A percentile compares a stretch with the other conserved stretches of the same genome.
Evolutionary conservation across 108 stramenopile species (phyloP).

Genomic region (Mayamaea pseudoterrestris): DNA sequence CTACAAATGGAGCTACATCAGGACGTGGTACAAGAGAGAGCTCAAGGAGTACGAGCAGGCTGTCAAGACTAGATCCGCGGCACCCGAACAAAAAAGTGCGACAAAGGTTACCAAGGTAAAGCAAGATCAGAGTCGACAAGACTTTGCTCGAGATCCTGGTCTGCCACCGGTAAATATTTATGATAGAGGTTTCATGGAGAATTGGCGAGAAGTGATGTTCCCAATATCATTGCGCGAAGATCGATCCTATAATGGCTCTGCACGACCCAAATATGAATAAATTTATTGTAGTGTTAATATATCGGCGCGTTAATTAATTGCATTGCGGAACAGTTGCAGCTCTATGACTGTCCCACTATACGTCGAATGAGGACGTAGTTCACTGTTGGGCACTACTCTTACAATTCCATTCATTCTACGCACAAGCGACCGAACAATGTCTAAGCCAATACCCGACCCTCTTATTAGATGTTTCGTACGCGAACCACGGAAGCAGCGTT

Average conservation of each 20-base stretch:
- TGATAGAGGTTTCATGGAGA: constrained; percentile 50
- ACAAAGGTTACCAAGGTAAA: constrained; percentile 1
- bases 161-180: constrained; percentile 61
- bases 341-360: constrained; percentile 33
- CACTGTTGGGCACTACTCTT: constrained; percentile 25
- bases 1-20: constrained; percentile 66
- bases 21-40: constrained; percentile 52
- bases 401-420: constrained; percentile 58
- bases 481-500: constrained; percentile 55
- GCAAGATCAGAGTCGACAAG: neutral
- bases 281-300: neutral
- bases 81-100: constrained; percentile 2
- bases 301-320: neutral
- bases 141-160: constrained; percentile 28
- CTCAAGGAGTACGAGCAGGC: constrained; percentile 40
- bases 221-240: constrained; percentile 53
- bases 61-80: constrained; percentile 20
- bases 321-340: constrained; percentile 20
- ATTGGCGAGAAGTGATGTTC: constrained; percentile 64
- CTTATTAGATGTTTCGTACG: constrained; percentile 17
- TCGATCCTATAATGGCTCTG: constrained; percentile 13
- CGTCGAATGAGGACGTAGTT: constrained; percentile 14
- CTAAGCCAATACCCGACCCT: constrained; percentile 64
- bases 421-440: constrained; percentile 42
- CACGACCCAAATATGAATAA: neutral